A percentile compares a stretch with the other conserved stretches of the same genome.
phyloP scores from a whole-genome alignment of 1,139 yeast species.

The Yamadazyma friedrichii region DNA sequence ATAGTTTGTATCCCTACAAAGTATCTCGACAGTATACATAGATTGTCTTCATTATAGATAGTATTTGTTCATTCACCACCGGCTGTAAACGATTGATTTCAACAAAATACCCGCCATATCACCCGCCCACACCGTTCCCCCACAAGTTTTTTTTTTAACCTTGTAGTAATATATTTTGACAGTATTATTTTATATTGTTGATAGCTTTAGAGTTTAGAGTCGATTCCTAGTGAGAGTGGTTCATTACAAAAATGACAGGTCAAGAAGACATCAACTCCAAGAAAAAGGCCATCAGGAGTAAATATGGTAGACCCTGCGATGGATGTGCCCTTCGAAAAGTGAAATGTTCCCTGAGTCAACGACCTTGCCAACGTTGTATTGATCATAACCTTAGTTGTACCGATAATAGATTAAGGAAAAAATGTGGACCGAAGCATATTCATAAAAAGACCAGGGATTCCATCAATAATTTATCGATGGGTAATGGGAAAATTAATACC shows the following conservation, averaged over 20 bases:
- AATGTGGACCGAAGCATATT: constrained; percentile 39
- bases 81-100: too few species aligned
- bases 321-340: constrained; percentile 42
- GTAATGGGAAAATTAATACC: constrained; percentile 16
- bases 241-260: not conserved
- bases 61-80: too few species aligned
- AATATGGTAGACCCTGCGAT: constrained; percentile 35
- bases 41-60: too few species aligned
- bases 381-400: constrained; percentile 37
- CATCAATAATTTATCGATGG: constrained; percentile 18
- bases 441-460: constrained; percentile 32
- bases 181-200: too few species aligned
- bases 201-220: too few species aligned
- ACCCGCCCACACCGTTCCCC: too few species aligned
- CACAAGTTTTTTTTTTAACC: too few species aligned
- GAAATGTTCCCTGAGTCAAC: constrained; percentile 32
- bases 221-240: too few species aligned
- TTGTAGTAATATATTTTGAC: too few species aligned
- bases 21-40: too few species aligned
- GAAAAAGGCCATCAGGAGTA: constrained; percentile 16
- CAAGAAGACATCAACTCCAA: constrained; percentile 4
- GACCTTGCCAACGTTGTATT: constrained; percentile 33
- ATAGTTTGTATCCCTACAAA: too few species aligned
- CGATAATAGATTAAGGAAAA: constrained; percentile 32
- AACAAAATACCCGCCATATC: too few species aligned